These are phyloP conservation scores for Viola odorata DNA, from an alignment of 345 rosid genomes.

Conservation along the genomic window DNA sequence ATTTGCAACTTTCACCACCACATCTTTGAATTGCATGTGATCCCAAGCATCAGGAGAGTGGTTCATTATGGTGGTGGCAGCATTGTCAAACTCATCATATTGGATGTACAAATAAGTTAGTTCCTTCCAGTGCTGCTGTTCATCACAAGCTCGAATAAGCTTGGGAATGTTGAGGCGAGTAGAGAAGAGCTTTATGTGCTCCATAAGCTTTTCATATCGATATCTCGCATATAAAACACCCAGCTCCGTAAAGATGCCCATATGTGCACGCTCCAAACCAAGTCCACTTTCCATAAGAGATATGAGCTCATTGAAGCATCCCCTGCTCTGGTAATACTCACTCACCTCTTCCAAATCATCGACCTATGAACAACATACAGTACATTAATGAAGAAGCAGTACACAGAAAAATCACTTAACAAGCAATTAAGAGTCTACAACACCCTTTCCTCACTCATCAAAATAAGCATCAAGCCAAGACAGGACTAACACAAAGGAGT, in stretches of 20 bases:
- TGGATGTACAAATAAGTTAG: conserved; percentile 81
- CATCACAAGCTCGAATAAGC: conserved; percentile 94
- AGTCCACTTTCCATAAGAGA: conserved; percentile 97
- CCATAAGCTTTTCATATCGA: conserved; percentile 90
- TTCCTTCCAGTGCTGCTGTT: conserved; percentile 96
- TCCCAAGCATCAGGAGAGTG: conserved; percentile 99
- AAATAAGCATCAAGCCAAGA: background rate
- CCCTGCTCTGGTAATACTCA: conserved; percentile 90
- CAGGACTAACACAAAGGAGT: background rate
- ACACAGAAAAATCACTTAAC: background rate
- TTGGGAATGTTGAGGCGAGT: conserved; percentile 96
- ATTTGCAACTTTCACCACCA: conserved; percentile 81
- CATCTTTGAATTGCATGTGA: conserved; percentile 96
- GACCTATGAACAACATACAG: conserved; percentile 40
- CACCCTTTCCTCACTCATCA: too few species aligned
- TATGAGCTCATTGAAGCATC: conserved; percentile 85
- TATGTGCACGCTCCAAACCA: conserved; percentile 94
- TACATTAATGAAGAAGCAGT: background rate
- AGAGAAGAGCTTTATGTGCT: conserved; percentile 89
- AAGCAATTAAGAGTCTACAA: too few species aligned
- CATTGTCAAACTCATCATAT: conserved; percentile 92
- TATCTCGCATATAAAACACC: conserved; percentile 97
- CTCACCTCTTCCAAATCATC: conserved; percentile 96
- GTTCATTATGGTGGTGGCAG: conserved; percentile 94
- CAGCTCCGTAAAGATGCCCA: conserved; percentile 96